Percentiles rank a stretch among this genome's conserved stretches.
phyloP scores from a whole-genome alignment of 306 rosid genomes.

The Castanea mollissima region DNA sequence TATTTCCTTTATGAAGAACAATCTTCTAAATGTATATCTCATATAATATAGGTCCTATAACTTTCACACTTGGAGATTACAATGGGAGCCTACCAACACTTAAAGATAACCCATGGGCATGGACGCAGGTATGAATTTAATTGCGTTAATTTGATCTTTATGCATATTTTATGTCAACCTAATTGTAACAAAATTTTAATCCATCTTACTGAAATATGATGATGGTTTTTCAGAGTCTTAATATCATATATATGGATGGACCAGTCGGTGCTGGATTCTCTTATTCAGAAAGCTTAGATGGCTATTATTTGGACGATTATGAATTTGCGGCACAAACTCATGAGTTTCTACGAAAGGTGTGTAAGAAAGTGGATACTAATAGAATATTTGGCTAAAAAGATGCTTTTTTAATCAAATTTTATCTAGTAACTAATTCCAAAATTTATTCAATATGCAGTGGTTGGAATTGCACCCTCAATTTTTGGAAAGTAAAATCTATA shows the following conservation, averaged over 20 bases:
- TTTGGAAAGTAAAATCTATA: not conserved
- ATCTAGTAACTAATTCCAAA: not conserved
- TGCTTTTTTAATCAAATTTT: not conserved
- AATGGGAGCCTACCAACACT: conserved; percentile 28
- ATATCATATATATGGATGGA: not conserved
- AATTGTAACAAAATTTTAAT: not conserved
- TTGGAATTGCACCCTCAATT: conserved; percentile 10
- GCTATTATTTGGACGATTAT: not conserved
- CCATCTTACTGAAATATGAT: not conserved
- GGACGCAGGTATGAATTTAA: conserved; percentile 16
- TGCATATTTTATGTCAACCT: not conserved
- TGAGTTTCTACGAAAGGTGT: not conserved
- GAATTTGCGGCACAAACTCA: not conserved
- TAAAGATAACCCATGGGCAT: conserved; percentile 10
- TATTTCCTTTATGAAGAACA: too few species aligned
- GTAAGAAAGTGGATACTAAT: not conserved
- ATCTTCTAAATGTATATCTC: not conserved
- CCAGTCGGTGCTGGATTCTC: conserved; percentile 1
- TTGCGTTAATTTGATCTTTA: not conserved
- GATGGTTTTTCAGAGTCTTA: not conserved
- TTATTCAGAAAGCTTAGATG: not conserved
- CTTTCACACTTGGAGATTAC: conserved; percentile 14
- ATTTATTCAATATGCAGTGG: conserved; percentile 24
- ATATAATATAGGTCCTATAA: conserved; percentile 11
- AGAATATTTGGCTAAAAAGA: not conserved